A percentile compares a stretch with the other conserved stretches of the same genome.
Evolutionary conservation across 164 flowering plant genomes (phyloP).

Genomic region (Vitis labrusca): DNA sequence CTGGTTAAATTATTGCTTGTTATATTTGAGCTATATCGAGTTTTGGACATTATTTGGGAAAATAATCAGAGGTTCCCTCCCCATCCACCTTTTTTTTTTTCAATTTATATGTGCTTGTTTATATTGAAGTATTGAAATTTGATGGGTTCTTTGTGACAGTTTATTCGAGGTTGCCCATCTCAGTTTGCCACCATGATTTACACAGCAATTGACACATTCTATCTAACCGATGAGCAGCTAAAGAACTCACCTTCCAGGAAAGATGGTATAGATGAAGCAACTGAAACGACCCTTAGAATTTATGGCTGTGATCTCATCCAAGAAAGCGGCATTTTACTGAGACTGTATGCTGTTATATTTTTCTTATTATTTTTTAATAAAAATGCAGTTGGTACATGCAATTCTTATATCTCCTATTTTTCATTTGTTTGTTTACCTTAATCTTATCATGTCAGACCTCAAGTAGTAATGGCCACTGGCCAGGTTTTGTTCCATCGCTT

Average conservation of each 20-base stretch:
- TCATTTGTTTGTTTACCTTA: slow-evolving; percentile 12
- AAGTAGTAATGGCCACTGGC: slow-evolving; percentile 97
- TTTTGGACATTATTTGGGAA: too few species aligned
- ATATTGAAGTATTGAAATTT: too few species aligned
- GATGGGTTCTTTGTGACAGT: too few species aligned
- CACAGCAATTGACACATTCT: slow-evolving; percentile 89
- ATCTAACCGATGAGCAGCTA: slow-evolving; percentile 76
- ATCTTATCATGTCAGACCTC: slow-evolving; percentile 53
- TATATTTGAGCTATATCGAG: too few species aligned
- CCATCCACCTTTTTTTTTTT: too few species aligned
- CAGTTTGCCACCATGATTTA: slow-evolving; percentile 51
- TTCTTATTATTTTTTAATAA: not conserved
- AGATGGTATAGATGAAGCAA: slow-evolving; percentile 79
- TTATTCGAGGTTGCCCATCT: too few species aligned
- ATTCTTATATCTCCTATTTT: not conserved
- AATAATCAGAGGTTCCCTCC: too few species aligned
- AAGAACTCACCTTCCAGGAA: slow-evolving; percentile 78
- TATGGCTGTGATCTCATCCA: slow-evolving; percentile 96
- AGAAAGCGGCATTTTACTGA: slow-evolving; percentile 85
- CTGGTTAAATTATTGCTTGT: too few species aligned
- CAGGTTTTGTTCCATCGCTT: slow-evolving; percentile 95
- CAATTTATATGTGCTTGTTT: too few species aligned
- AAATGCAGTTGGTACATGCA: not conserved
- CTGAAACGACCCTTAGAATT: slow-evolving; percentile 75
- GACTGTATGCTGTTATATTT: slow-evolving; percentile 48